Percentiles rank a stretch among this genome's conserved stretches.
These are phyloP conservation scores for Talaromyces sp. DNA, from an alignment of 2,329 filamentous ascomycete genomes.

Conservation along the genomic window DNA sequence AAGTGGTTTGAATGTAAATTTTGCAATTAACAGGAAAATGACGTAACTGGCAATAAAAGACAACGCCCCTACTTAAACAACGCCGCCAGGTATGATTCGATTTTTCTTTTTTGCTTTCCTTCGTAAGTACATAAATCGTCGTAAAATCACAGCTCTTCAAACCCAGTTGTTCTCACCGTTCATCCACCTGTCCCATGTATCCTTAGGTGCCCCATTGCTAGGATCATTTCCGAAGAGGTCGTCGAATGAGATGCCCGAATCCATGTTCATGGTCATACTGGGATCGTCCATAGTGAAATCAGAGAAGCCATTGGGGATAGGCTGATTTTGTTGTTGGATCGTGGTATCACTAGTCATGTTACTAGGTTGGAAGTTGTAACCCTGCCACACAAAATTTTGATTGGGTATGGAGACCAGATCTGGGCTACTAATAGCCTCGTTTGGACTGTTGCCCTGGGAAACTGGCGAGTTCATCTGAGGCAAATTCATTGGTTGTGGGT, in stretches of 20 bases:
- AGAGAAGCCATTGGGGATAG: constrained; percentile 21
- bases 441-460: constrained; percentile 36
- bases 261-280: constrained; percentile 36
- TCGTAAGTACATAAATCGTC: constrained; percentile 27
- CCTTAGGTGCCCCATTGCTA: constrained; percentile 29
- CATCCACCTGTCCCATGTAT: constrained; percentile 47
- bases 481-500: constrained; percentile 23
- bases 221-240: constrained; percentile 45
- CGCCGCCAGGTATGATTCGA: constrained; percentile 26
- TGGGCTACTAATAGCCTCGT: constrained; percentile 40
- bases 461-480: constrained; percentile 38
- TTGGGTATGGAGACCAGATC: constrained; percentile 47
- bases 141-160: constrained; percentile 19
- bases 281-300: constrained; percentile 32
- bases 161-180: constrained; percentile 34
- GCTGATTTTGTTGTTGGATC: constrained; percentile 26
- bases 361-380: constrained; percentile 38
- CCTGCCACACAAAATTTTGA: constrained; percentile 46
- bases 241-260: constrained; percentile 41
- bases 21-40: constrained; percentile 6
- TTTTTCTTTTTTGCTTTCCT: constrained; percentile 18
- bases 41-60: constrained; percentile 3
- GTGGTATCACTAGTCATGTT: constrained; percentile 18
- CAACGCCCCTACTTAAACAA: constrained; percentile 9
- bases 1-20: not conserved